Conservation (phyloP, 306 rosid genomes). For the Quercus berberidifolia region DNA sequence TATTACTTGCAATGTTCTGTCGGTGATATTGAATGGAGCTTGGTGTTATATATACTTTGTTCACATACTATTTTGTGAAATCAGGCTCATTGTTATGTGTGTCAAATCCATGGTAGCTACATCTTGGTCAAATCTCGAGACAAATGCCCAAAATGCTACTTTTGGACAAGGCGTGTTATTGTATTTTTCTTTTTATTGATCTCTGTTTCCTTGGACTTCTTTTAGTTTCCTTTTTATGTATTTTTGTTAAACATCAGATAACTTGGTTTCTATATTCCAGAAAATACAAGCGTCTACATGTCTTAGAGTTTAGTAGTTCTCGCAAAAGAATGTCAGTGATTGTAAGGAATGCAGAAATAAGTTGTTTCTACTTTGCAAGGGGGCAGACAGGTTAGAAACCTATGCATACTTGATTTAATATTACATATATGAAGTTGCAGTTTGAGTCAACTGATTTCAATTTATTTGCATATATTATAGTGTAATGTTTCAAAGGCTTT, state of each 20-base stretch:
- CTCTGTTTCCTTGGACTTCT: conserved; percentile 1
- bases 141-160: not conserved
- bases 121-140: not conserved
- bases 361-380: conserved; percentile 77
- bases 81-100: not conserved
- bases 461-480: conserved; percentile 39
- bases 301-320: conserved; percentile 82
- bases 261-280: conserved; percentile 38
- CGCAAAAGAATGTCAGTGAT: conserved; percentile 97
- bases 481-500: conserved; percentile 72
- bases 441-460: conserved; percentile 26
- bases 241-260: conserved; percentile 12
- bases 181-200: not conserved
- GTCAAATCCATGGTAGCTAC: not conserved
- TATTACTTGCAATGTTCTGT: not conserved
- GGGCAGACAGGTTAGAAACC: conserved; percentile 83
- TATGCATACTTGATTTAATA: conserved; percentile 12
- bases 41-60: conserved; percentile 3
- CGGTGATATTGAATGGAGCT: too few species aligned
- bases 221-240: not conserved
- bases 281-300: conserved; percentile 63
- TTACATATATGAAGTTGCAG: conserved; percentile 11
- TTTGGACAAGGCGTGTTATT: not conserved
- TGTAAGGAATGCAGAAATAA: conserved; percentile 60
- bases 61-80: not conserved